phyloP scores from a whole-genome alignment of 768 basidiomycete genomes.

The Roridomyces roridus region DNA sequence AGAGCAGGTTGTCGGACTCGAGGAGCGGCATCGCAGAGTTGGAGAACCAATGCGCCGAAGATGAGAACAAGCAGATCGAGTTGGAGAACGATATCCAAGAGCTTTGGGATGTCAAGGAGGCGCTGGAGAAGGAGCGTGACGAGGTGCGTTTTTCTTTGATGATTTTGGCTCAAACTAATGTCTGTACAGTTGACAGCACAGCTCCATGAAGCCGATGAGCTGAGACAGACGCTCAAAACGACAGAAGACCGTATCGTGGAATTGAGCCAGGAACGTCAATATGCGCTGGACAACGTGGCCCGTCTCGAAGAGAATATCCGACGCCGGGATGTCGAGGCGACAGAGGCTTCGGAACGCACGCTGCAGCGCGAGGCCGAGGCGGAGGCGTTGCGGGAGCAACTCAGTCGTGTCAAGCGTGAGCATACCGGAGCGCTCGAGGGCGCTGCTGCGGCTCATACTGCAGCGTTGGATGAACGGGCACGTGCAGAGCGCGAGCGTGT shows the following conservation, averaged over 20 bases:
- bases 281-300: constrained; percentile 56
- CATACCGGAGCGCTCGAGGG: constrained; percentile 57
- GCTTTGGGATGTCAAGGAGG: constrained; percentile 55
- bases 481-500: constrained; percentile 56
- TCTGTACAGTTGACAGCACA: constrained; percentile 55
- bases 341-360: constrained; percentile 52
- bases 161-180: not conserved
- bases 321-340: constrained; percentile 62
- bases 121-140: constrained; percentile 59
- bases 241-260: constrained; percentile 56
- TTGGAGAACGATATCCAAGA: constrained; percentile 64
- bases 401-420: constrained; percentile 61
- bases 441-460: constrained; percentile 56
- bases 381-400: constrained; percentile 60
- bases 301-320: constrained; percentile 64
- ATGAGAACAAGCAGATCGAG: constrained; percentile 60
- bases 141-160: constrained; percentile 44
- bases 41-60: constrained; percentile 62
- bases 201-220: constrained; percentile 52
- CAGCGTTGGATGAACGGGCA: constrained; percentile 59
- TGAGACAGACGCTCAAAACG: constrained; percentile 56
- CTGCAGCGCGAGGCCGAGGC: constrained; percentile 56
- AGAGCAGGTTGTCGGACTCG: constrained; percentile 47
- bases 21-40: constrained; percentile 49
- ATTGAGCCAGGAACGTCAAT: constrained; percentile 62